Evolutionary conservation across 1,284 basidiomycete species (phyloP).

Genomic region (Papiliotrema nemorosa): DNA sequence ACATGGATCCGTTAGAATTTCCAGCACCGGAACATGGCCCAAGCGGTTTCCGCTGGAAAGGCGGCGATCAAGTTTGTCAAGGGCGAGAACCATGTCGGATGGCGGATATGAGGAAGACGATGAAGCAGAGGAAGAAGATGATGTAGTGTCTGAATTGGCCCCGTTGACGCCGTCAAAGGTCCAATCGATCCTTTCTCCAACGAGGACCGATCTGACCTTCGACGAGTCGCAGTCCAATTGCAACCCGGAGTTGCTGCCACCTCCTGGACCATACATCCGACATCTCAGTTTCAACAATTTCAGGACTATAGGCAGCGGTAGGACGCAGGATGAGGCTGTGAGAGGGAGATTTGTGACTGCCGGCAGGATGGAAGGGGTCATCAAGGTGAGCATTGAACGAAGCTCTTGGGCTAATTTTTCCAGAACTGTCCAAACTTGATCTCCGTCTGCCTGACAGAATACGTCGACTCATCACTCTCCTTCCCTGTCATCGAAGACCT

Average conservation of each 20-base stretch:
- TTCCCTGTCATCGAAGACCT: slow-evolving; percentile 77
- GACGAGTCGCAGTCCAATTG: slow-evolving; percentile 18
- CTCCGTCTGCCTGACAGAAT: slow-evolving; percentile 87
- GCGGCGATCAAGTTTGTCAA: slow-evolving; percentile 19
- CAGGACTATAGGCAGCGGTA: slow-evolving; percentile 73
- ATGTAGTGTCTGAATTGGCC: not conserved
- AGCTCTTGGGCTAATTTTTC: slow-evolving; percentile 4
- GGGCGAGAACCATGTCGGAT: slow-evolving; percentile 7
- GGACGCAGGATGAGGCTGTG: slow-evolving; percentile 84
- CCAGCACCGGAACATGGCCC: slow-evolving; percentile 3
- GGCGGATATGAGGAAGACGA: slow-evolving; percentile 16
- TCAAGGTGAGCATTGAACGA: slow-evolving; percentile 60
- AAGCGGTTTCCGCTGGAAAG: slow-evolving; percentile 13
- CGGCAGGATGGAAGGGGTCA: slow-evolving; percentile 71
- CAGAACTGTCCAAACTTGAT: slow-evolving; percentile 80
- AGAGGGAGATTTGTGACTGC: slow-evolving; percentile 90
- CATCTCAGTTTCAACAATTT: slow-evolving; percentile 41
- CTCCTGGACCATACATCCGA: slow-evolving; percentile 44
- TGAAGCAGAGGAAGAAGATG: slow-evolving; percentile 14
- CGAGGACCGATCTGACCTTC: not conserved
- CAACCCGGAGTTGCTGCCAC: slow-evolving; percentile 41
- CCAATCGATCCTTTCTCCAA: not conserved
- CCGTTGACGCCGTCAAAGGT: not conserved
- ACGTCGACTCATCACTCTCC: slow-evolving; percentile 87
- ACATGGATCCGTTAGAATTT: slow-evolving; percentile 2